Base-by-base conservation (phyloP, 2,329 filamentous ascomycete species). In the Thelonectria discophora region DNA sequence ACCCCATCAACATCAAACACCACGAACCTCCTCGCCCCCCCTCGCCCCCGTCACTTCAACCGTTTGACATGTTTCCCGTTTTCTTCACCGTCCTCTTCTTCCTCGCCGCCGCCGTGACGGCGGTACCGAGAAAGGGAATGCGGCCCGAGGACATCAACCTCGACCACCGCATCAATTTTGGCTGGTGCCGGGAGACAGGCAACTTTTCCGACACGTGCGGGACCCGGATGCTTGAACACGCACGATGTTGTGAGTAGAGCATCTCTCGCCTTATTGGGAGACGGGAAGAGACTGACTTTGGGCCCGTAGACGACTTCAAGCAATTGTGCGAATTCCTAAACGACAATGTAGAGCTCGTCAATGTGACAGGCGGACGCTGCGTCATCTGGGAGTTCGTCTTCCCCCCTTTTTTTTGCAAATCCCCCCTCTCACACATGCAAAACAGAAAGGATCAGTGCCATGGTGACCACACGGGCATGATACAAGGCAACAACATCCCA, bases 371-470 rank as follows among this genome's bases (percentile, higher is more conserved):
- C 13, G 65, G 65, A 12, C 58, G 63, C 15, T 67, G 65, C 32
- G 55, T 67, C 10, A 62, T 67, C 20, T 67, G 60, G 58, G 57
- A 60, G 65, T 65, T 55, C 9, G 62, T 52, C 1, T 30, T 10
- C 27, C 7, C 27, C 27, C 27, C 27, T 8, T 8, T 8, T 30
- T 10, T 7, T 30, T 6, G 27, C 27, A n/a, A n/a, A 30, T 8
- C 27, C 9, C 5, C 27, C 27, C 7, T 30, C 27, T 30, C 6
- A 30, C 27, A 30, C 27, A 5, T 30, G 27, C 27, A 5, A 30
- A 30, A 8, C 32, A 66, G 64, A 21, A 51, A 61, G 12, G 45
- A 64, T 52, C 47, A 45, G 3, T 66, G 64, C 48, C 47, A 55
- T 9, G 64, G 64, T 10, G 58, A 58, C 24, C 61, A 66, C 54